Base-by-base conservation (phyloP, 192 early-diverging fungal genomes). In the Coemansia sp. region DNA sequence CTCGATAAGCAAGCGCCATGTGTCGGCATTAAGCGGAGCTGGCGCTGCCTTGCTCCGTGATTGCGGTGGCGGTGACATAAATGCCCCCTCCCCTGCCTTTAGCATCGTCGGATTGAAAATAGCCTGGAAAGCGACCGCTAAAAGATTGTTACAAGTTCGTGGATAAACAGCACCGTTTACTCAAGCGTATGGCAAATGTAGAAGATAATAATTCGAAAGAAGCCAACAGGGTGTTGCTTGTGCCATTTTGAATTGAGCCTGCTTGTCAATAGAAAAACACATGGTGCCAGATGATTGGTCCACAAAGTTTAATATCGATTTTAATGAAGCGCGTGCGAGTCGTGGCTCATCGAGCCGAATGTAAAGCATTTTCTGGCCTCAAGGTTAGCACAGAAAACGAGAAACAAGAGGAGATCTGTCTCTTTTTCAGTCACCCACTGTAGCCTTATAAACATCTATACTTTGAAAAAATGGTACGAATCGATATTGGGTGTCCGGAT, bases 1-100 rank as follows among this genome's bases (percentile, higher is more conserved):
- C 55, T 82, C 80, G 3, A 82, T 67, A 32, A 78, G 46, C 48
- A 82, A 64, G 25, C 80, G 71, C 80, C 80, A 82, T 34, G 71
- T 63, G 45, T 81, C 79, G 17, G 64, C 62, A 9, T 65, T 67
- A 36, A 70, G 73, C 56, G 70, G 46, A 10, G 35, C 64, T 65
- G 56, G 67, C 19, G 38, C 40, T 13, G 56, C 35, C 32, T 62
- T 32, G 49, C 23, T 33, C 49, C 55, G 13, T 29, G 48, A 35
- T 40, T 58, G 45, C 9, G 11, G 25, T 15, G 17, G 4, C 42
- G 1, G 1, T 13, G 34, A 33, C 32, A 15, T 56, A 10, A 40
- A 35, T 45, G 33, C 35, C 19, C 34, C 67, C 14, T 34, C 73
- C 19, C 61, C 73, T 62, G 63, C 60, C n/a, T 59, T 57, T 59